Evolutionary conservation across 2,329 filamentous ascomycete species (phyloP).

Genomic region (Pseudogymnoascus sp.): DNA sequence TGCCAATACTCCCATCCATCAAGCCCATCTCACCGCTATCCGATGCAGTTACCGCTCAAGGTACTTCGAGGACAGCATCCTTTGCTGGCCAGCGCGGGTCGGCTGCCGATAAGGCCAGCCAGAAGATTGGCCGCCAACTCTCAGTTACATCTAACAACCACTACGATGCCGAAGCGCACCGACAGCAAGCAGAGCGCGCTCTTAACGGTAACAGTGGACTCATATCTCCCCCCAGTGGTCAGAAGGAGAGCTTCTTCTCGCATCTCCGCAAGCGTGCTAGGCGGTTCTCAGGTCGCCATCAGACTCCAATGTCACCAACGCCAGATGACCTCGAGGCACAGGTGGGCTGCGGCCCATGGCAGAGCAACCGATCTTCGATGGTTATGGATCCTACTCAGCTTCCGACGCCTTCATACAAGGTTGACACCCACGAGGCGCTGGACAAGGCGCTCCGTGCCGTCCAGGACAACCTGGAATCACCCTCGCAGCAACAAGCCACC

Average conservation of each 20-base stretch:
- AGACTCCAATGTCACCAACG: conserved; percentile 67
- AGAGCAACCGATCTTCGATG: conserved; percentile 76
- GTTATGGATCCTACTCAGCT: conserved; percentile 51
- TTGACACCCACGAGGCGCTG: conserved; percentile 51
- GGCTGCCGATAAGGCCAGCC: conserved; percentile 57
- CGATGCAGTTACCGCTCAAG: conserved; percentile 84
- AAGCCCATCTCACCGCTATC: conserved; percentile 94
- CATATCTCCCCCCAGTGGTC: conserved; percentile 66
- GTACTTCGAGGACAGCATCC: conserved; percentile 54
- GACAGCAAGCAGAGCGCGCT: conserved; percentile 84
- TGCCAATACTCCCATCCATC: conserved; percentile 92
- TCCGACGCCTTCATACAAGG: conserved; percentile 43
- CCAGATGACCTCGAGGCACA: conserved; percentile 89
- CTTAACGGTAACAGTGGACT: conserved; percentile 74
- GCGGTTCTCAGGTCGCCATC: conserved; percentile 84
- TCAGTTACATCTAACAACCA: conserved; percentile 91
- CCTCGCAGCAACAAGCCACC: conserved; percentile 27
- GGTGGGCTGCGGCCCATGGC: conserved; percentile 84
- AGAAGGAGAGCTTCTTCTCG: conserved; percentile 97
- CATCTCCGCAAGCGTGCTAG: conserved; percentile 90
- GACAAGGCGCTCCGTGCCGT: conserved; percentile 50
- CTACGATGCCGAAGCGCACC: conserved; percentile 79
- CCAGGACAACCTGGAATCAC: conserved; percentile 41
- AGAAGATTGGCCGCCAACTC: conserved; percentile 92
- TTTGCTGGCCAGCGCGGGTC: conserved; percentile 36